Base-by-base conservation (phyloP, 31 red algal genomes). In the Odonthalia washingtoniensis region DNA sequence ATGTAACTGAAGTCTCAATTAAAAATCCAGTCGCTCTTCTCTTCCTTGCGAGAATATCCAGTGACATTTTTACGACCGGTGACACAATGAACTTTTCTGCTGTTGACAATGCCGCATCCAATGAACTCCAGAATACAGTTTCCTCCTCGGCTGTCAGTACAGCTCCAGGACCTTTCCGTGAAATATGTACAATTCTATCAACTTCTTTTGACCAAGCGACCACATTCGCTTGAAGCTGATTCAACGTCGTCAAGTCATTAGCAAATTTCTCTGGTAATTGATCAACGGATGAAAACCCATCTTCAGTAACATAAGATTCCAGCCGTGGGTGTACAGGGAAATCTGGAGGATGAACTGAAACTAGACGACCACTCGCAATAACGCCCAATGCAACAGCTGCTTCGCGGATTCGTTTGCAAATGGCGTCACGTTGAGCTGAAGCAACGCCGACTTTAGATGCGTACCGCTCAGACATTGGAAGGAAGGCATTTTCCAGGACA, bases 51-150 rank as follows among this genome's bases (percentile, higher is more conserved):
- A 94, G 68, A 27, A 94, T 67, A 38, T 94, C 86, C 24, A 94
- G 68, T 26, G 87, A 70, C 18, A 94, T 74, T 57, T 77, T 86
- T 32, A 87, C 92, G 26, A 73, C 35, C 39, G 67, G 36, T 33
- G 86, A 84, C 40, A 81, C 31, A 17, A 94, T 28, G 30, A 61
- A 40, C 0, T 72, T 61, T 38, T 90, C 85, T 9, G 81, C 92
- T 27, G 81, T 68, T 37, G 74, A 74, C 28, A 94, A 74, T 18
- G 92, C 92, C 33, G 92, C 81, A 77, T 94, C 92, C 33, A 94
- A 75, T 24, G 92, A 94, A 57, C 81, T 94, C 92, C 92, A 94
- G 53, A 94, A 94, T 34, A 94, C 82, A 40, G 86, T 89, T 68
- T 94, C 92, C 35, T 88, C 87, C 52, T 94, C 92, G 2, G 80